These are phyloP conservation scores for Boletus tomentosulus DNA, from an alignment of 768 basidiomycete genomes.

Conservation along the genomic window DNA sequence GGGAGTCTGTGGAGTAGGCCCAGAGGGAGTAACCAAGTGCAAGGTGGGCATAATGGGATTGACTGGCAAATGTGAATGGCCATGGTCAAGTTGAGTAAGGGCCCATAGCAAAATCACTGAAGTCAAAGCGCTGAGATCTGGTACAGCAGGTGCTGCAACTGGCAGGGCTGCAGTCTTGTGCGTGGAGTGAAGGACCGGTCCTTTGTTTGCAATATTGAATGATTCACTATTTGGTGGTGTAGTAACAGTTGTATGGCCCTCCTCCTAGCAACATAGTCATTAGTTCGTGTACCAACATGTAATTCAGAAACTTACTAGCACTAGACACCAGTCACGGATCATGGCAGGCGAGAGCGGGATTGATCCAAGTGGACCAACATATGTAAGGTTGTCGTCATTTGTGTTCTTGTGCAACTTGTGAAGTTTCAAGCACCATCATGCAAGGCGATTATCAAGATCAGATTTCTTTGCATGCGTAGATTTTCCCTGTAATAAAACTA, in stretches of 20 bases:
- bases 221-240: no score
- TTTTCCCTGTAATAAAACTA: background rate
- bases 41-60: no score
- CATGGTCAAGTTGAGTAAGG: no score
- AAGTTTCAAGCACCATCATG: conserved; percentile 3
- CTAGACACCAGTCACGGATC: conserved; percentile 10
- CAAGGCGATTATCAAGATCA: background rate
- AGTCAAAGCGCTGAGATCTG: no score
- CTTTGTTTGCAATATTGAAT: no score
- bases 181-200: no score
- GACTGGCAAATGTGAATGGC: no score
- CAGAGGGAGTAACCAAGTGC: no score
- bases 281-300: background rate
- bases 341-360: background rate
- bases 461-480: background rate
- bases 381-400: background rate
- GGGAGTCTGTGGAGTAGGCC: background rate
- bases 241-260: background rate
- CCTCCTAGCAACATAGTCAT: background rate
- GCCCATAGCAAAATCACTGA: no score
- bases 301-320: background rate
- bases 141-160: no score
- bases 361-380: conserved; percentile 1
- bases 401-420: conserved; percentile 2
- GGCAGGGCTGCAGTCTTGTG: no score